Evolutionary conservation across 768 basidiomycete genomes (phyloP).

Genomic region (Boletus reticulatus): DNA sequence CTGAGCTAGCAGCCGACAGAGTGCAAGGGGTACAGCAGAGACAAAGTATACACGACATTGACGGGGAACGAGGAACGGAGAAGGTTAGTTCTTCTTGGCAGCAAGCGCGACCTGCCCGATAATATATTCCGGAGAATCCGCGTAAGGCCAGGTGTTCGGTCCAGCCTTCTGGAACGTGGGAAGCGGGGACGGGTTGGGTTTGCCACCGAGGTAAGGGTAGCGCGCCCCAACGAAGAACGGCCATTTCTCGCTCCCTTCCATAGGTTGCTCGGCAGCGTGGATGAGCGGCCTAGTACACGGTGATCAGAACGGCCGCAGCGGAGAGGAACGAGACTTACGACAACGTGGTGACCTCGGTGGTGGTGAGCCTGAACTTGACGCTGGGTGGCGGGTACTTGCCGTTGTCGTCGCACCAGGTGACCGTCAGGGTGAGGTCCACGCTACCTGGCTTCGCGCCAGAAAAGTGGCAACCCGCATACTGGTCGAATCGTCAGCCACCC

Average conservation of each 20-base stretch:
- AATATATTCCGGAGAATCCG: not conserved
- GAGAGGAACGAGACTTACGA: not conserved
- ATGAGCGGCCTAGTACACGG: not conserved
- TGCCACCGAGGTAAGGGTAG: not conserved
- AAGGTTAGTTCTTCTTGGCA: not conserved
- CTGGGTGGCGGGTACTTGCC: not conserved
- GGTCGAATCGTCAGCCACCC: not conserved
- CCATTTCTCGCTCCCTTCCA: not conserved
- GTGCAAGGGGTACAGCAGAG: not conserved
- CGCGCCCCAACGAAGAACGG: not conserved
- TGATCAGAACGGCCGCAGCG: not conserved
- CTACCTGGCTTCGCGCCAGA: not conserved
- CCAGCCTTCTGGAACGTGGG: not conserved
- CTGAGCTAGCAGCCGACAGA: not conserved
- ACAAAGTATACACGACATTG: too few relatives aligned
- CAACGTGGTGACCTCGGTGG: not conserved
- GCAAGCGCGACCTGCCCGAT: not conserved
- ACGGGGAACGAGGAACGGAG: too few relatives aligned
- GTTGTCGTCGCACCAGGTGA: not conserved
- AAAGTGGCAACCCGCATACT: not conserved
- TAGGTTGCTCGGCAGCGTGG: not conserved
- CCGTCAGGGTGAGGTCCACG: not conserved
- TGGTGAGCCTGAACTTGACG: not conserved
- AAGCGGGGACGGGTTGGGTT: not conserved
- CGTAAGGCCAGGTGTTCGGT: not conserved